These are phyloP conservation scores for Neocallimastix lanati DNA, from an alignment of 192 early-diverging fungal genomes.

Conservation along the genomic window DNA sequence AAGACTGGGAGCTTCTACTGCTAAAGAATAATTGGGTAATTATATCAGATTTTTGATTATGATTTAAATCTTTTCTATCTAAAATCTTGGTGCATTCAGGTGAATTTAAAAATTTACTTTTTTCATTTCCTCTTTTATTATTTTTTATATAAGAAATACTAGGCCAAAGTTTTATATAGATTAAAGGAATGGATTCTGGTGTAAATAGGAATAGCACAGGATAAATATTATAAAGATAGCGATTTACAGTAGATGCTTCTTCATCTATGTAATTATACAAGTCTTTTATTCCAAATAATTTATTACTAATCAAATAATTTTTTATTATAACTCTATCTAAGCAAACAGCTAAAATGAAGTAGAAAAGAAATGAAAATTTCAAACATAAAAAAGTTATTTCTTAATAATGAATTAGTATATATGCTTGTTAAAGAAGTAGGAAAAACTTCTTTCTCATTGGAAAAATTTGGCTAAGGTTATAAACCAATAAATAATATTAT, in stretches of 20 bases:
- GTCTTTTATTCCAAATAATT: not conserved
- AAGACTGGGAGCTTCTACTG: not conserved
- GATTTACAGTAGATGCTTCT: not conserved
- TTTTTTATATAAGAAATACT: not conserved
- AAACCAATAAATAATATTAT: too few species aligned
- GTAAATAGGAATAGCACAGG: not conserved
- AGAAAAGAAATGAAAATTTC: not conserved
- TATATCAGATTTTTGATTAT: not conserved
- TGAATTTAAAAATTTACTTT: not conserved
- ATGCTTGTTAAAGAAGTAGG: not conserved
- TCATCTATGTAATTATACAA: not conserved
- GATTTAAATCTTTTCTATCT: not conserved
- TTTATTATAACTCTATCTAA: not conserved
- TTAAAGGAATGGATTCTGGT: not conserved
- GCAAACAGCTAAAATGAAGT: not conserved
- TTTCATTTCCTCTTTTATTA: not conserved
- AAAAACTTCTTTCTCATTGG: too few species aligned
- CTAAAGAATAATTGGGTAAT: not conserved
- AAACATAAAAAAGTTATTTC: not conserved
- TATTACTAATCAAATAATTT: not conserved
- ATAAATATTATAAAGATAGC: not conserved
- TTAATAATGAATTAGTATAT: not conserved
- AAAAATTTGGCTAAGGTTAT: too few species aligned
- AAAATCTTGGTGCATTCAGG: not conserved
- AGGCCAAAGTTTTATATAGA: not conserved